phyloP scores from a whole-genome alignment of 169 alveolate genomes.

The Eimeria praecox region DNA sequence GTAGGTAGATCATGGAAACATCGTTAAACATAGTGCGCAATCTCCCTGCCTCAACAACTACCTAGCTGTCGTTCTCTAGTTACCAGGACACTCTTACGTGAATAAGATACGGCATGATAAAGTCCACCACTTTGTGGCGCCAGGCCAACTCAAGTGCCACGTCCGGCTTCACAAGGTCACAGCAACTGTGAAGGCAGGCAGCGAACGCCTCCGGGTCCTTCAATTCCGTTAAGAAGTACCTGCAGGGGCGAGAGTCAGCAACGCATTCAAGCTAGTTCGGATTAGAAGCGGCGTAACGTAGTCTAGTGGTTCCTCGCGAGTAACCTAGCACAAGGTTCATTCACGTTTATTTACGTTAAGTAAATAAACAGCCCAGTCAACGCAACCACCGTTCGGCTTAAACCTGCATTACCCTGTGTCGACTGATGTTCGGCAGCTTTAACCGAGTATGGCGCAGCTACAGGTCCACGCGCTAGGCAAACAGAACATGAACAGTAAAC shows the following conservation, averaged over 20 bases:
- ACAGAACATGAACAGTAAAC: not conserved
- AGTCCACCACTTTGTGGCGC: slow-evolving; percentile 97
- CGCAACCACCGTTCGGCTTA: not conserved
- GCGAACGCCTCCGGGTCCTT: slow-evolving; percentile 91
- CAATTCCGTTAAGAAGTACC: slow-evolving; percentile 66
- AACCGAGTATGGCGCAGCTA: not conserved
- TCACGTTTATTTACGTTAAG: not conserved
- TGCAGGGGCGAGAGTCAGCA: not conserved
- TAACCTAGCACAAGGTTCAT: not conserved
- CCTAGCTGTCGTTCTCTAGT: not conserved
- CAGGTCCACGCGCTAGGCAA: not conserved
- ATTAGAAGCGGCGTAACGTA: not conserved
- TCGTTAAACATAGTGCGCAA: not conserved
- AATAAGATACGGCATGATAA: slow-evolving; percentile 98
- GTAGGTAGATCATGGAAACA: not conserved
- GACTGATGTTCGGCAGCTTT: not conserved
- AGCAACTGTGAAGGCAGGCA: slow-evolving; percentile 98
- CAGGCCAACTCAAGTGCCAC: slow-evolving; percentile 99
- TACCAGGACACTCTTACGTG: slow-evolving; percentile 86
- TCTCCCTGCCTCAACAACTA: not conserved
- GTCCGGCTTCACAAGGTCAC: slow-evolving; percentile 98
- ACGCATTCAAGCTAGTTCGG: not conserved
- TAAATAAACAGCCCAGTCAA: not conserved
- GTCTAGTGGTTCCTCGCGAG: not conserved
- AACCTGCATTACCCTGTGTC: not conserved